These are phyloP conservation scores for Aspergillus sp. DNA, from an alignment of 2,329 filamentous ascomycete species.

Conservation along the genomic window DNA sequence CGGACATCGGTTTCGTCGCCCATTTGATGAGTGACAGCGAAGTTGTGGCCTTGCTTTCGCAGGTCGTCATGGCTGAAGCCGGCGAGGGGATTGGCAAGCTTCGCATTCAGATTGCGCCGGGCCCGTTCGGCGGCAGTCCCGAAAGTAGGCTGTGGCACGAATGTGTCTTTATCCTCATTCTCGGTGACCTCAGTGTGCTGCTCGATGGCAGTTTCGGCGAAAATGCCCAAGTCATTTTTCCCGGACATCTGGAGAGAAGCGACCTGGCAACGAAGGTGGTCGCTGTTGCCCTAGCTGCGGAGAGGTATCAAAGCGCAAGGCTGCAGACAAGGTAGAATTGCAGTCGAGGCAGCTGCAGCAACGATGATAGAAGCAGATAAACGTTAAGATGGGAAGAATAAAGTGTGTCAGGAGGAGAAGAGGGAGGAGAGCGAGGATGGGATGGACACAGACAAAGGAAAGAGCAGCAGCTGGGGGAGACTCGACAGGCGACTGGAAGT, in stretches of 20 bases:
- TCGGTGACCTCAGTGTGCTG: conserved; percentile 6
- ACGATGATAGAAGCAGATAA: no score
- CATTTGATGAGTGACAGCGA: conserved; percentile 48
- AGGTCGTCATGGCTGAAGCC: conserved; percentile 44
- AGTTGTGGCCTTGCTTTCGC: conserved; percentile 47
- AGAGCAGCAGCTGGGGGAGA: no score
- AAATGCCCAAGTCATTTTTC: conserved; percentile 5
- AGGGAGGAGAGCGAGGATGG: neutral
- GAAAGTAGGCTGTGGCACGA: conserved; percentile 15
- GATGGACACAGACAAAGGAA: neutral
- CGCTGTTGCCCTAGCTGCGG: no score
- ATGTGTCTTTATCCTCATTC: conserved; percentile 9
- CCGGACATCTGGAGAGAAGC: conserved; percentile 7
- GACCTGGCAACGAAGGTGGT: neutral
- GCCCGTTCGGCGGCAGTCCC: conserved; percentile 31
- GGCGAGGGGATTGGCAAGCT: conserved; percentile 46
- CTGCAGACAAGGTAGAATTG: no score
- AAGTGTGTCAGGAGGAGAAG: neutral
- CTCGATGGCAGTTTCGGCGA: conserved; percentile 4
- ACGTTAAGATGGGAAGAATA: no score
- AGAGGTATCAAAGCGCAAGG: neutral
- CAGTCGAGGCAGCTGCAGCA: no score
- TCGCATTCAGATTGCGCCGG: conserved; percentile 37
- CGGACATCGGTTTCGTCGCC: conserved; percentile 48
- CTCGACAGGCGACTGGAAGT: no score